A percentile compares a stretch with the other conserved stretches of the same genome.
Evolutionary conservation across 805 yeast species (phyloP).

Genomic region (Middelhovenomyces tepae): DNA sequence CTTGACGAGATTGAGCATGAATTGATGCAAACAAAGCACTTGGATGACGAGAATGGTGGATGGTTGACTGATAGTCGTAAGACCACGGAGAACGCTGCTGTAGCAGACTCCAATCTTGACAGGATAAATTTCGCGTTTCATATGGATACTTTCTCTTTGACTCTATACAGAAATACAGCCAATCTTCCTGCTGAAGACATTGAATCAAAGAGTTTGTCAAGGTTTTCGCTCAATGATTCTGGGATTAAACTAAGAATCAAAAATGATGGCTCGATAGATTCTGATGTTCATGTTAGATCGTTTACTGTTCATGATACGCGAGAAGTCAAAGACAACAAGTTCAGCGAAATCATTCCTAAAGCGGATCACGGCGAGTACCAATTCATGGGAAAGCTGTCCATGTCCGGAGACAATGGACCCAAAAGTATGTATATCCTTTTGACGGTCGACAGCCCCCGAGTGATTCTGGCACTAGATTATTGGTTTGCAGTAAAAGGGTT

Average conservation of each 20-base stretch:
- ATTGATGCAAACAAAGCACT: conserved; percentile 14
- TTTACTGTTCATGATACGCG: conserved; percentile 75
- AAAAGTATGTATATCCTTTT: conserved; percentile 30
- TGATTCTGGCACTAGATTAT: conserved; percentile 80
- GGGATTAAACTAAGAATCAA: conserved; percentile 43
- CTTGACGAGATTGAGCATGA: conserved; percentile 36
- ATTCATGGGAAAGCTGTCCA: conserved; percentile 46
- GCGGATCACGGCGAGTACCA: conserved; percentile 57
- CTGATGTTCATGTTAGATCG: conserved; percentile 59
- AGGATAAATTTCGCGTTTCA: conserved; percentile 43
- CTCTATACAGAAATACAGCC: conserved; percentile 27
- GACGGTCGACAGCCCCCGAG: conserved; percentile 70
- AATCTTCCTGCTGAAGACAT: conserved; percentile 21
- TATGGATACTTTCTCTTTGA: conserved; percentile 56
- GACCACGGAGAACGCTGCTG: background rate
- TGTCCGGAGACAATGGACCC: conserved; percentile 32
- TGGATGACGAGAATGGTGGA: conserved; percentile 1
- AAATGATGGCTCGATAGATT: conserved; percentile 45
- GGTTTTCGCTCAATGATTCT: conserved; percentile 51
- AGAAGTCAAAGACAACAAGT: conserved; percentile 50
- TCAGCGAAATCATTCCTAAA: conserved; percentile 73
- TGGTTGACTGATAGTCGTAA: conserved; percentile 7
- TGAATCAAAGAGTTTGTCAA: conserved; percentile 34
- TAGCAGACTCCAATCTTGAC: conserved; percentile 18
- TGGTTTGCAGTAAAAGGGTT: conserved; percentile 66